Conservation (phyloP, 176 grass and related monocot species). For the Phyllostachys edulis region DNA sequence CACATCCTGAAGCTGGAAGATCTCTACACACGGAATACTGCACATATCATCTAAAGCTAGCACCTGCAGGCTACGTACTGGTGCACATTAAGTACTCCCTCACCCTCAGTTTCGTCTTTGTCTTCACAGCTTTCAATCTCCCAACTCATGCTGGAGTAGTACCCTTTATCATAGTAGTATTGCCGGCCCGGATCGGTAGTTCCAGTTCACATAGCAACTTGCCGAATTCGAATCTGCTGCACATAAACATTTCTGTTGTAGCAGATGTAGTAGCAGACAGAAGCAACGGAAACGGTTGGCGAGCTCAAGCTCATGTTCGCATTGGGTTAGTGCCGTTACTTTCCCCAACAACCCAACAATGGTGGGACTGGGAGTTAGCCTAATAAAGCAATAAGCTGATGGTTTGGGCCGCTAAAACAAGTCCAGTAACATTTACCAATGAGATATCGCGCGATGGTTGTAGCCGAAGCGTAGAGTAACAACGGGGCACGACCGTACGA, state of each 20-base stretch:
- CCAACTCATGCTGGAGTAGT: too few species aligned
- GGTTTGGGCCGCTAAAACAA: not conserved
- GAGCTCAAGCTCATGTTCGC: not conserved
- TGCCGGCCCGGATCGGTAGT: not conserved
- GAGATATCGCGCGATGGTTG: too few species aligned
- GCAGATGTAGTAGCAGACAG: not conserved
- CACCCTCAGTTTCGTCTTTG: not conserved
- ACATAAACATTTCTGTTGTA: not conserved
- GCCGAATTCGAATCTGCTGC: not conserved
- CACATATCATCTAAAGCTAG: not conserved
- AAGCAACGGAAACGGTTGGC: not conserved
- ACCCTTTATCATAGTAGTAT: not conserved
- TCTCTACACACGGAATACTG: not conserved
- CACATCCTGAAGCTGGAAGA: not conserved
- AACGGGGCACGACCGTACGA: too few species aligned
- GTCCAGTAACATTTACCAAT: too few species aligned
- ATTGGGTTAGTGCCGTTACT: not conserved
- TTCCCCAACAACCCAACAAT: not conserved
- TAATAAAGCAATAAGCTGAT: not conserved
- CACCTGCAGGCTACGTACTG: not conserved
- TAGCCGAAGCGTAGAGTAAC: too few species aligned
- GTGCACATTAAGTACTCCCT: not conserved
- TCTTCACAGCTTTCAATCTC: not conserved
- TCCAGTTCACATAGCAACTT: not conserved
- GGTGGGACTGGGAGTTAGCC: not conserved